A percentile compares a stretch with the other conserved stretches of the same genome.
Evolutionary conservation across 768 basidiomycete species (phyloP).

Genomic region (Phanerochaete sordida): DNA sequence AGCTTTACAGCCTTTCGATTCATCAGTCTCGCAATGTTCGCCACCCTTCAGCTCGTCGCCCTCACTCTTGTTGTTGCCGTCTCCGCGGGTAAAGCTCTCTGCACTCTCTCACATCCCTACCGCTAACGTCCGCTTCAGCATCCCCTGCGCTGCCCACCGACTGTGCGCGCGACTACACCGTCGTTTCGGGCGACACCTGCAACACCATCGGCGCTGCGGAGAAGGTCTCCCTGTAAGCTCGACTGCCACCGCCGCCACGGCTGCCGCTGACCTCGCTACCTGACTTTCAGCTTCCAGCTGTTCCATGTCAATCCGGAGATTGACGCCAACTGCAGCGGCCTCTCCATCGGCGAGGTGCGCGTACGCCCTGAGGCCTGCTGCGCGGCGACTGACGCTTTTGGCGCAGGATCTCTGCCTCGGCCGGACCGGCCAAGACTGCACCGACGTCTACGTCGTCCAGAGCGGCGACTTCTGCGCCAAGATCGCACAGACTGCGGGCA

Average conservation of each 20-base stretch:
- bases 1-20: not conserved
- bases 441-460: constrained; percentile 40
- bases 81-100: not conserved
- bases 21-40: not conserved
- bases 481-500: constrained; percentile 39
- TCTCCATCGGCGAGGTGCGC: constrained; percentile 45
- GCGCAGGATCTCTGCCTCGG: constrained; percentile 54
- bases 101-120: not conserved
- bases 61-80: not conserved
- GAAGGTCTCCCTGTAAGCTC: constrained; percentile 45
- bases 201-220: constrained; percentile 46
- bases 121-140: not conserved
- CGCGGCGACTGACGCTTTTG: not conserved
- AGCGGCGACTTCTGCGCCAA: constrained; percentile 46
- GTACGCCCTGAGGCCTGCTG: no score
- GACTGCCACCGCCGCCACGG: not conserved
- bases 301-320: constrained; percentile 48
- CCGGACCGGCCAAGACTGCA: constrained; percentile 53
- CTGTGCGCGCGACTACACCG: constrained; percentile 51
- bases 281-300: constrained; percentile 64
- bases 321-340: constrained; percentile 53
- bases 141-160: constrained; percentile 12
- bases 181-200: constrained; percentile 51
- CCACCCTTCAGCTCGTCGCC: not conserved
- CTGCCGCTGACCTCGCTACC: not conserved